Conservation (phyloP, 2,329 filamentous ascomycete genomes). For the Neopestalotiopsis rosae region DNA sequence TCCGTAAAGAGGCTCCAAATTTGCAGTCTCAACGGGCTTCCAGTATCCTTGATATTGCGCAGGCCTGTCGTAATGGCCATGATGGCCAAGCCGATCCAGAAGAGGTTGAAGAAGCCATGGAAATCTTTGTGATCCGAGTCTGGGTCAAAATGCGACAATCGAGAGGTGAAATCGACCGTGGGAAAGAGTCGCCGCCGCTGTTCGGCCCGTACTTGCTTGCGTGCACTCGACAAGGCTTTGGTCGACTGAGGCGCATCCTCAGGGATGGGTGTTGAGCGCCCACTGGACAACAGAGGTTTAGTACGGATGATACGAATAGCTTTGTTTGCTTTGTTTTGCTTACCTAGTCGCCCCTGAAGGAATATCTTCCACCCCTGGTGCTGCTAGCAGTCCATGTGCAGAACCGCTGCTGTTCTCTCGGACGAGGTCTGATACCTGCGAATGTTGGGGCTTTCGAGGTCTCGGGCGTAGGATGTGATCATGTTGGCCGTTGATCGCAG, state of each 20-base stretch:
- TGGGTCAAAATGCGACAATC: conserved; percentile 95
- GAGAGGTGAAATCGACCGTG: conserved; percentile 86
- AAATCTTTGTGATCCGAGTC: conserved; percentile 92
- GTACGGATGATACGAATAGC: conserved; percentile 20
- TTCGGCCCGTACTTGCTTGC: conserved; percentile 82
- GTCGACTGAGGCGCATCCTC: conserved; percentile 92
- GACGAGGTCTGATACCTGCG: conserved; percentile 51
- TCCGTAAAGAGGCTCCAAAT: conserved; percentile 90
- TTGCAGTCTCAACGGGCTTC: conserved; percentile 80
- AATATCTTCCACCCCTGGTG: not conserved
- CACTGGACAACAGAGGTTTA: conserved; percentile 55
- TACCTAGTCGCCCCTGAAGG: not conserved
- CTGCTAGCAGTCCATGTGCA: conserved; percentile 32
- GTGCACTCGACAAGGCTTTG: conserved; percentile 82
- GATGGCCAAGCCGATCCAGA: conserved; percentile 96
- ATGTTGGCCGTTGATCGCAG: conserved; percentile 32
- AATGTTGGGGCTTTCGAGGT: conserved; percentile 54
- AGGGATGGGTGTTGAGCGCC: conserved; percentile 81
- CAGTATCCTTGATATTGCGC: conserved; percentile 92
- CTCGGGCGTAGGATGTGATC: conserved; percentile 55
- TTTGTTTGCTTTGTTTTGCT: conserved; percentile 10
- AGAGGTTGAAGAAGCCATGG: conserved; percentile 95
- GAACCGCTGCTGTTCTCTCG: conserved; percentile 47
- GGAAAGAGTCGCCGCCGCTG: conserved; percentile 88
- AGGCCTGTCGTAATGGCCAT: conserved; percentile 96